These are phyloP conservation scores for Syzygium aqueum DNA, from an alignment of 345 rosid genomes.

Conservation along the genomic window DNA sequence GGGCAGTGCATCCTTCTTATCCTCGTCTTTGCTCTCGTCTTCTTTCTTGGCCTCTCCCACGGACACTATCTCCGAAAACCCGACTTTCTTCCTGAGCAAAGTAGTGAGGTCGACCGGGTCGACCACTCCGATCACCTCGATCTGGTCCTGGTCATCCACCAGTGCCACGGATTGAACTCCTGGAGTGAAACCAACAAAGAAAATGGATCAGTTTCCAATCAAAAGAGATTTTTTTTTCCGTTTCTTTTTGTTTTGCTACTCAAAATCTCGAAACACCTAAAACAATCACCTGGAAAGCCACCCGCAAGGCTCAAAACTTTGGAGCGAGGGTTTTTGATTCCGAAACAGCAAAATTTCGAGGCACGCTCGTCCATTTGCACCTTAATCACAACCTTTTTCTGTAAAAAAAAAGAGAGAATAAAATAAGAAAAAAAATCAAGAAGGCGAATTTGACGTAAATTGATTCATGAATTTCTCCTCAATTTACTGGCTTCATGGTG, in stretches of 20 bases:
- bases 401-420: not conserved
- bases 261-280: not conserved
- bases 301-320: not conserved
- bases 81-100: not conserved
- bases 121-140: not conserved
- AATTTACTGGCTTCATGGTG: not conserved
- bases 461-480: not conserved
- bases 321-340: not conserved
- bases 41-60: not conserved
- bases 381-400: not conserved
- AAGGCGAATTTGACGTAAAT: not conserved
- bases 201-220: not conserved
- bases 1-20: fast-evolving
- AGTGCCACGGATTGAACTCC: not conserved
- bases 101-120: not conserved
- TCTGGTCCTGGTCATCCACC: not conserved
- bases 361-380: not conserved
- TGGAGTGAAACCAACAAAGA: not conserved
- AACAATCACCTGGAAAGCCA: not conserved
- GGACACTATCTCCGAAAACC: not conserved
- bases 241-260: not conserved
- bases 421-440: not conserved
- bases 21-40: not conserved
- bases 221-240: not conserved
- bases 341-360: not conserved